A percentile compares a stretch with the other conserved stretches of the same genome.
Conservation (phyloP, 2,329 filamentous ascomycete genomes). For the Epicoccum sorghinum region DNA sequence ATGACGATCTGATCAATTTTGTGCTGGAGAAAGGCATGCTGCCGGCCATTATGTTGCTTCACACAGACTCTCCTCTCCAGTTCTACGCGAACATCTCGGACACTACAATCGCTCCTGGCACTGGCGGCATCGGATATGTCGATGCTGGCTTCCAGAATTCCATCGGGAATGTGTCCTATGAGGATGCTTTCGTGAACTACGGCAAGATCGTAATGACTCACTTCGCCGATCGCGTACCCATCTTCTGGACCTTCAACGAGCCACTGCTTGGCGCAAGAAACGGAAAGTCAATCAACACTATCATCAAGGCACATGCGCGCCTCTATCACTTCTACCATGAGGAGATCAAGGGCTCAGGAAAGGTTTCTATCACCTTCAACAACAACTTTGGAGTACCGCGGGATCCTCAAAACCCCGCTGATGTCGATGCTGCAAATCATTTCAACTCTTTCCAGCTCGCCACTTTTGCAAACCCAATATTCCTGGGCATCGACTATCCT, state of each 20-base stretch:
- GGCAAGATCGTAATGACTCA: slow-evolving; percentile 59
- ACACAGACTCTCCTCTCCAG: slow-evolving; percentile 57
- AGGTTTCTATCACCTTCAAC: slow-evolving; percentile 58
- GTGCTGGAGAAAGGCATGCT: slow-evolving; percentile 57
- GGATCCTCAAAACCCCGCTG: slow-evolving; percentile 47
- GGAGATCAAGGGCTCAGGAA: slow-evolving; percentile 58
- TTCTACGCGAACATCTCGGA: slow-evolving; percentile 49
- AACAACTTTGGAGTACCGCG: slow-evolving; percentile 47
- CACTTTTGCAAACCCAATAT: slow-evolving; percentile 61
- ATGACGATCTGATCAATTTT: slow-evolving; percentile 61
- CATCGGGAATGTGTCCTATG: slow-evolving; percentile 53
- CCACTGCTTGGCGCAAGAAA: slow-evolving; percentile 53
- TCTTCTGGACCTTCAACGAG: slow-evolving; percentile 63
- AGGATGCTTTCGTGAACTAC: slow-evolving; percentile 60
- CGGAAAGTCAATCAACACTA: slow-evolving; percentile 46
- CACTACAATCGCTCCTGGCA: slow-evolving; percentile 23
- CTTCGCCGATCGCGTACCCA: slow-evolving; percentile 58
- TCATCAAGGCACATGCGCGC: slow-evolving; percentile 55
- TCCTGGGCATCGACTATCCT: slow-evolving; percentile 59
- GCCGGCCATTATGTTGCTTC: slow-evolving; percentile 57
- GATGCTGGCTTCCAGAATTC: slow-evolving; percentile 47
- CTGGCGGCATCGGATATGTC: slow-evolving; percentile 33
- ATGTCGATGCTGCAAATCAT: slow-evolving; percentile 55
- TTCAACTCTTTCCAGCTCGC: slow-evolving; percentile 52
- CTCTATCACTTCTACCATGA: slow-evolving; percentile 62